These are phyloP conservation scores for Clonostachys byssicola DNA, from an alignment of 2,329 filamentous ascomycete species.

Conservation along the genomic window DNA sequence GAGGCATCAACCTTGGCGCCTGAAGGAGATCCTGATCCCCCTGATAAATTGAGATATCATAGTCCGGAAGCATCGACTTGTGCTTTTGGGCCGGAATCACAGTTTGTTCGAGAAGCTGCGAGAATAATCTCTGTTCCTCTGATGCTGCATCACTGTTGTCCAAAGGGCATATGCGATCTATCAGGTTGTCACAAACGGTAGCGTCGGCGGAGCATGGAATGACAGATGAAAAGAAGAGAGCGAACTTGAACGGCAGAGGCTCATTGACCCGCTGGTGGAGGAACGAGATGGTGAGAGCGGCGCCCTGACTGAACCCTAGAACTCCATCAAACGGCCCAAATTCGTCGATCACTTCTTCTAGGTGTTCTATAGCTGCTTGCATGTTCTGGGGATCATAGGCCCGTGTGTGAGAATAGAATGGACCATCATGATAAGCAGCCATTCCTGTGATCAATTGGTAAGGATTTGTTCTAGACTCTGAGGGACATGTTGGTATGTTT, in stretches of 20 bases:
- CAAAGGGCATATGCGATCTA: neutral
- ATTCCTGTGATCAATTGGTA: no score
- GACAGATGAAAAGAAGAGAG: neutral
- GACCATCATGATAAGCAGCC: neutral
- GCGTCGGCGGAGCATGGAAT: neutral
- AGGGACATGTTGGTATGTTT: no score
- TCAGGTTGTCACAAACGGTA: neutral
- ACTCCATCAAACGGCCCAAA: constrained; percentile 55
- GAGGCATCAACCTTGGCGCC: neutral
- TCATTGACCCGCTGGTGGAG: neutral
- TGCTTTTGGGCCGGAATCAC: neutral
- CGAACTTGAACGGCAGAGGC: neutral
- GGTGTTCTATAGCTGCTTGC: neutral
- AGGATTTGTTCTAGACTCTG: no score
- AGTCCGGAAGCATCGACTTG: neutral
- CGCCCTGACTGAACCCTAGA: constrained; percentile 81
- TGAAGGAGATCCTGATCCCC: neutral
- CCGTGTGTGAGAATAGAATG: neutral
- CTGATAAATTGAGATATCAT: neutral
- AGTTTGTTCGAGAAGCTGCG: neutral
- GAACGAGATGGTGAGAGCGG: constrained; percentile 48
- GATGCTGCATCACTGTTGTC: no score
- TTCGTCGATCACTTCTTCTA: neutral
- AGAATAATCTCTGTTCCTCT: neutral
- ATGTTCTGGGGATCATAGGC: neutral